phyloP scores from a whole-genome alignment of 2,329 filamentous ascomycete genomes.

The Arthrobotrys iridis region DNA sequence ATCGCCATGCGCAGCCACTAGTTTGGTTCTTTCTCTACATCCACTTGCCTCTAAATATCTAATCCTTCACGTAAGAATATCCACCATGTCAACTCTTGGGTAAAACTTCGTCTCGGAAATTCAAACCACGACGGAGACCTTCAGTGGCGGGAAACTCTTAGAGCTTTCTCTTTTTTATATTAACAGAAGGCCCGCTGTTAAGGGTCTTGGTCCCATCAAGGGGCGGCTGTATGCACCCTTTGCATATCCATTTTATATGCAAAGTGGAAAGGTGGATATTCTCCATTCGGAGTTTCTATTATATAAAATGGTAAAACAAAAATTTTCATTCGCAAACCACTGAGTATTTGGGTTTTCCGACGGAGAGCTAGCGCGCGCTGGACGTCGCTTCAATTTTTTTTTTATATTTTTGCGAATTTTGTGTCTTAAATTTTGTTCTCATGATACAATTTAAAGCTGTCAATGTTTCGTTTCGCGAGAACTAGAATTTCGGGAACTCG shows the following conservation, averaged over 20 bases:
- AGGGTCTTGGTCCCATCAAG: conserved; percentile 15
- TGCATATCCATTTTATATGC: too few relatives aligned
- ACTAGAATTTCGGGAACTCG: conserved; percentile 14
- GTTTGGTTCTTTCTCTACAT: not conserved
- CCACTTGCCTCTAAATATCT: conserved; percentile 22
- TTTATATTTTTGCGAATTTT: too few relatives aligned
- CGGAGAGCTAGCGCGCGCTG: conserved; percentile 10
- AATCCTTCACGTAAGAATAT: conserved; percentile 31
- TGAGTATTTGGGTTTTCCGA: conserved; percentile 10
- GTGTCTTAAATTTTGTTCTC: not conserved
- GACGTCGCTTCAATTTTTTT: not conserved
- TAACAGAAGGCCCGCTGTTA: conserved; percentile 9
- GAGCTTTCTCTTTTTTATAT: too few relatives aligned
- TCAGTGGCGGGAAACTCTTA: not conserved
- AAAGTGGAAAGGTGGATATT: conserved; percentile 18
- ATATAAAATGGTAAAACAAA: too few relatives aligned
- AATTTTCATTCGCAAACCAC: too few relatives aligned
- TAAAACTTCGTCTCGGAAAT: conserved; percentile 31
- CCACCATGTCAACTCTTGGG: conserved; percentile 18
- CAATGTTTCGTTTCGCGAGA: conserved; percentile 9
- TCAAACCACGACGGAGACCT: conserved; percentile 30
- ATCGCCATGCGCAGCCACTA: conserved; percentile 23
- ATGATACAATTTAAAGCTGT: conserved; percentile 6
- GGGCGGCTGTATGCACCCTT: conserved; percentile 17
- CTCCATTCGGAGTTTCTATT: conserved; percentile 36